Conservation (phyloP, 2,329 filamentous ascomycete species). For the Sclerotinia trifoliorum region DNA sequence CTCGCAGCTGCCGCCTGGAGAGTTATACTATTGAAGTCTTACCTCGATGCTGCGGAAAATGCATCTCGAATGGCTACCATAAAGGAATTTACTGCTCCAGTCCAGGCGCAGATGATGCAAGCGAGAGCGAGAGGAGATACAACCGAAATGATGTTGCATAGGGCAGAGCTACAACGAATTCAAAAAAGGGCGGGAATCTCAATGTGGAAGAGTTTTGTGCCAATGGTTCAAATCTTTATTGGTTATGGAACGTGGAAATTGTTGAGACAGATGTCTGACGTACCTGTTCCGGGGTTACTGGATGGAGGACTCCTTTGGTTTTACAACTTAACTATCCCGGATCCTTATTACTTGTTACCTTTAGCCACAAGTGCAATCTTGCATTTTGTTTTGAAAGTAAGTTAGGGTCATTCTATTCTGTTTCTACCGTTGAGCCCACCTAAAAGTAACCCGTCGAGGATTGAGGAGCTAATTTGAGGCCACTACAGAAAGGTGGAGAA, state of each 20-base stretch:
- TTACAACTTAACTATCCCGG: slow-evolving; percentile 68
- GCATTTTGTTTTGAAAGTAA: slow-evolving; percentile 43
- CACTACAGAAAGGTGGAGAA: slow-evolving; percentile 49
- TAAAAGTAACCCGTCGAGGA: not conserved
- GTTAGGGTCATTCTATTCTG: slow-evolving; percentile 14
- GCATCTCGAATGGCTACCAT: slow-evolving; percentile 61
- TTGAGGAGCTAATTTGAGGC: not conserved
- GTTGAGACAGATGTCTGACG: slow-evolving; percentile 66
- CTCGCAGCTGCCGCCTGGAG: slow-evolving; percentile 65
- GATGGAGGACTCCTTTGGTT: slow-evolving; percentile 75
- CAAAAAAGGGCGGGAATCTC: slow-evolving; percentile 56
- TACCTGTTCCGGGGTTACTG: slow-evolving; percentile 80
- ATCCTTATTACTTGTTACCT: slow-evolving; percentile 79
- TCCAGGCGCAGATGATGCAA: slow-evolving; percentile 54
- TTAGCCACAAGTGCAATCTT: slow-evolving; percentile 58
- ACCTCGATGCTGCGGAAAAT: slow-evolving; percentile 60
- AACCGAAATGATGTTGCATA: slow-evolving; percentile 46
- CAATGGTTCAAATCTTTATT: slow-evolving; percentile 65
- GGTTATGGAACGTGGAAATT: slow-evolving; percentile 80
- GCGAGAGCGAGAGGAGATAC: slow-evolving; percentile 46
- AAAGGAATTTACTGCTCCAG: slow-evolving; percentile 54
- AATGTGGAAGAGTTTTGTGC: slow-evolving; percentile 50
- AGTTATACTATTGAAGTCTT: slow-evolving; percentile 62
- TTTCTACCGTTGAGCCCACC: not conserved
- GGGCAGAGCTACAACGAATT: slow-evolving; percentile 50